These are phyloP conservation scores for Fusarium continuum DNA, from an alignment of 2,329 filamentous ascomycete genomes.

Conservation along the genomic window DNA sequence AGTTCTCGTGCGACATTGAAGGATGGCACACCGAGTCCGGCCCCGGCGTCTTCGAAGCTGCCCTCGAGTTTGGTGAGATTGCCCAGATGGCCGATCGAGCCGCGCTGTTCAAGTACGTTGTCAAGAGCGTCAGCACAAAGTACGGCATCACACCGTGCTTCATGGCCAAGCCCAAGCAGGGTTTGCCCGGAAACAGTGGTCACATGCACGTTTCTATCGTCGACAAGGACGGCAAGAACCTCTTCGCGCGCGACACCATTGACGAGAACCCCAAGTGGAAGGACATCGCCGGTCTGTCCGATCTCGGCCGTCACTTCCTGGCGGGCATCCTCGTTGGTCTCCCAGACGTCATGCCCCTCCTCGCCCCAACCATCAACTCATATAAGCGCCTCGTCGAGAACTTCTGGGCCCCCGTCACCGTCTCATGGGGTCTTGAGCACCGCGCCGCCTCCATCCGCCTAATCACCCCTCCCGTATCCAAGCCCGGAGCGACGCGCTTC, in stretches of 20 bases:
- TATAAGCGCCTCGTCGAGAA: conserved; percentile 99
- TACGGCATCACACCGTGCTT: conserved; percentile 96
- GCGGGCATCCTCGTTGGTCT: conserved; percentile 89
- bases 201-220: conserved; percentile 95
- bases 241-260: conserved; percentile 77
- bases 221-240: conserved; percentile 81
- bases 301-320: conserved; percentile 90
- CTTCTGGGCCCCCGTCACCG: conserved; percentile 98
- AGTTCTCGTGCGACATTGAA: conserved; percentile 84
- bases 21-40: conserved; percentile 97
- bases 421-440: conserved; percentile 96
- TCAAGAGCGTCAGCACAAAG: conserved; percentile 87
- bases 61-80: conserved; percentile 89
- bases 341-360: conserved; percentile 92
- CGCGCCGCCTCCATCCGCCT: conserved; percentile 90
- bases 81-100: conserved; percentile 91
- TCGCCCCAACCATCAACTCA: conserved; percentile 95
- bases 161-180: conserved; percentile 96
- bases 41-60: conserved; percentile 94
- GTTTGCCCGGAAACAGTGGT: conserved; percentile 91
- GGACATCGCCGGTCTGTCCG: conserved; percentile 83
- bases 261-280: conserved; percentile 77
- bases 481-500: conserved; percentile 86
- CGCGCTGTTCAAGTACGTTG: conserved; percentile 91
- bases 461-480: conserved; percentile 87